Percentiles rank a stretch among this genome's conserved stretches.
Evolutionary conservation across 176 grass and related monocot species (phyloP).

Genomic region (Musa beccarii): DNA sequence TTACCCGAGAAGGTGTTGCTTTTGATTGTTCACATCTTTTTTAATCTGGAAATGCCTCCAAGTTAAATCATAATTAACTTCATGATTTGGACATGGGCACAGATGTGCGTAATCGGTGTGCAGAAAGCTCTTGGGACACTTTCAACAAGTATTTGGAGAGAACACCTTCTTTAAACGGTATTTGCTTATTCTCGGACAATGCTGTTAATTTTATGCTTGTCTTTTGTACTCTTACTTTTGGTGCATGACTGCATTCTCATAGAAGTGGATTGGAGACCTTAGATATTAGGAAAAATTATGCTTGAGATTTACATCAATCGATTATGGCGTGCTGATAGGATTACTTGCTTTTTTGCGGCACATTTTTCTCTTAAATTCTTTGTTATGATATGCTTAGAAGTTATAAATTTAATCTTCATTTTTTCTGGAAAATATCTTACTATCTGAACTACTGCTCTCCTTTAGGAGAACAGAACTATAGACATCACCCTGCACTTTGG

Average conservation of each 20-base stretch:
- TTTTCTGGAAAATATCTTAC: no score
- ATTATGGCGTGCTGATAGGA: no score
- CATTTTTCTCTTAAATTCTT: no score
- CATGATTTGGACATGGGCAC: conserved; percentile 17
- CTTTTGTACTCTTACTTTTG: neutral
- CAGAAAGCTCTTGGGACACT: conserved; percentile 82
- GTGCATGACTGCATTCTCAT: neutral
- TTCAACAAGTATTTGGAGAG: conserved; percentile 61
- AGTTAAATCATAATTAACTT: conserved; percentile 1
- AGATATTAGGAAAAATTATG: neutral
- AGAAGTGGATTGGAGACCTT: neutral
- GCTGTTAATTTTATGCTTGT: neutral
- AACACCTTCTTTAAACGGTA: conserved; percentile 73
- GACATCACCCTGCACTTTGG: neutral
- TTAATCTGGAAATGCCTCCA: neutral
- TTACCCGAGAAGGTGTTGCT: conserved; percentile 69
- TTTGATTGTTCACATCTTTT: neutral
- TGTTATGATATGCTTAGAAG: no score
- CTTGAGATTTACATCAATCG: neutral
- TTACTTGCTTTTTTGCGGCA: no score
- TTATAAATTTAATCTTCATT: no score
- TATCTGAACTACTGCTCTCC: neutral
- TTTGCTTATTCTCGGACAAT: neutral
- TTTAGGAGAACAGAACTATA: neutral
- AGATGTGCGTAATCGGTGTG: conserved; percentile 70